A percentile compares a stretch with the other conserved stretches of the same genome.
Evolutionary conservation across 306 rosid genomes (phyloP).

Genomic region (Trifolium subterraneum): DNA sequence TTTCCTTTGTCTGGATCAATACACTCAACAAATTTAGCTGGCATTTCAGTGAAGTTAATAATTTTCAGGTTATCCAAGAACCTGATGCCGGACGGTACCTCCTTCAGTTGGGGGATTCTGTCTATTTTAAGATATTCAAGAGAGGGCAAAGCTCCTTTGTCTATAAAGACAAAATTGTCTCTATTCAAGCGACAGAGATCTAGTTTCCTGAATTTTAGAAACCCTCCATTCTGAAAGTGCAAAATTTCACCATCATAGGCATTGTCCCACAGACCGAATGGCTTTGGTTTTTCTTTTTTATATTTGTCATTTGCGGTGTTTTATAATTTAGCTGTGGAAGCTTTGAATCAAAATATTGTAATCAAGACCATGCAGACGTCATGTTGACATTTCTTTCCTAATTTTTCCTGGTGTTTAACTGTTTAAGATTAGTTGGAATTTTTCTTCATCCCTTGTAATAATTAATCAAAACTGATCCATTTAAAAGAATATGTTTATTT

Average conservation of each 20-base stretch:
- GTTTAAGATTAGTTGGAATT: too few species aligned
- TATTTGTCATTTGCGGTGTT: background rate
- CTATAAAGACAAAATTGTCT: background rate
- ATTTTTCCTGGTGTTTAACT: background rate
- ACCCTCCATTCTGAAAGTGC: conserved; percentile 1
- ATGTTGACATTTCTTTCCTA: too few species aligned
- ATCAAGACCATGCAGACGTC: background rate
- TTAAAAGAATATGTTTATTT: background rate
- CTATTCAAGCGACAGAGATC: background rate
- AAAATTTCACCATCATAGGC: background rate
- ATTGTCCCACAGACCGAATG: background rate
- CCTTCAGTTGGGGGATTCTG: conserved; percentile 1
- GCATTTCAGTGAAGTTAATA: background rate
- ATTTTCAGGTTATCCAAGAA: background rate
- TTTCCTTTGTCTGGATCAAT: conserved; percentile 6
- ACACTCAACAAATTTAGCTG: conserved; percentile 1
- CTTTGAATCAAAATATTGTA: background rate
- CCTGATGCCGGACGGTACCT: background rate
- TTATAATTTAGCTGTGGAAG: background rate
- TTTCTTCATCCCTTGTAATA: background rate
- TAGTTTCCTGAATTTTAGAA: background rate
- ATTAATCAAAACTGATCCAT: background rate
- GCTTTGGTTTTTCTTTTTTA: background rate
- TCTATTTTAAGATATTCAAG: background rate
- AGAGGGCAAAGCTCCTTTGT: conserved; percentile 18